phyloP scores from a whole-genome alignment of 306 rosid species.

The Sicyos baderoa region DNA sequence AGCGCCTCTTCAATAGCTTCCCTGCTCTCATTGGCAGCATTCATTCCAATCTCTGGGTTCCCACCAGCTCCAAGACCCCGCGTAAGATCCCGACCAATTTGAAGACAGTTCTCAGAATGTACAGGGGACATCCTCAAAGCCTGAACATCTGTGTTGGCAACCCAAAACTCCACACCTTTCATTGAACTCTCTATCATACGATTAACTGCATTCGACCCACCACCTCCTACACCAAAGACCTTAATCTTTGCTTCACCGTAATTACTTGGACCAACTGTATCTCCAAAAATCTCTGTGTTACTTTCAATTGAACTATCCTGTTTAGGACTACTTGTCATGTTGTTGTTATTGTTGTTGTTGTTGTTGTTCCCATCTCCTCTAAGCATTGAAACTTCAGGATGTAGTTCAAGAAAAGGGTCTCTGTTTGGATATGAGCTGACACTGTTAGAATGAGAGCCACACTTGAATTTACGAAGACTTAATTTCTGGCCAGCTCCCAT shows the following conservation, averaged over 20 bases:
- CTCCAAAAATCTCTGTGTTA: conserved; percentile 47
- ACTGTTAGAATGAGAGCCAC: conserved; percentile 50
- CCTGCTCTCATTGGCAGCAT: conserved; percentile 92
- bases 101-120: conserved; percentile 61
- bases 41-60: conserved; percentile 97
- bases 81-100: conserved; percentile 92
- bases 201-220: conserved; percentile 92
- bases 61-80: conserved; percentile 99
- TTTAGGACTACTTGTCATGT: conserved; percentile 34
- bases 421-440: conserved; percentile 44
- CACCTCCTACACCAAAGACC: conserved; percentile 94
- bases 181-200: conserved; percentile 98
- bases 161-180: conserved; percentile 96
- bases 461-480: conserved; percentile 39
- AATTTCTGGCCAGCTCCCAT: conserved; percentile 37
- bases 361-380: conserved; percentile 76
- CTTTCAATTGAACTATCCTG: conserved; percentile 48
- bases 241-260: conserved; percentile 73
- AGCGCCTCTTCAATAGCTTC: conserved; percentile 80
- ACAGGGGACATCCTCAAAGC: conserved; percentile 98
- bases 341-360: too few species aligned
- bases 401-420: conserved; percentile 87
- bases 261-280: conserved; percentile 33
- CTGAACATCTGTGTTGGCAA: conserved; percentile 85
- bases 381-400: conserved; percentile 89